phyloP scores from a whole-genome alignment of 2,329 filamentous ascomycete species.

The Arachnomyces sp. region DNA sequence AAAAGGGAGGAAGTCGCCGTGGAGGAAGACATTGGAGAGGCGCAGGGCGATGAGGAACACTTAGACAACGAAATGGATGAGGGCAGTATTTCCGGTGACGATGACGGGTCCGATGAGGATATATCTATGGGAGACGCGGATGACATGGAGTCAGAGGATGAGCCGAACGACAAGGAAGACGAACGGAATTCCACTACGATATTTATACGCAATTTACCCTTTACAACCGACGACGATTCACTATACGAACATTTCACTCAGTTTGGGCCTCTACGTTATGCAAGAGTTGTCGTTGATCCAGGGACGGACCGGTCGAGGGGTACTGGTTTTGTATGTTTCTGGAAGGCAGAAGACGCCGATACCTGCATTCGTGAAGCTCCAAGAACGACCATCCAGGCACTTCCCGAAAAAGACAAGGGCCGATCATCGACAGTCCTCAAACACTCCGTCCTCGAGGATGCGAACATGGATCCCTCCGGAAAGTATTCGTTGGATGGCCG shows the following conservation, averaged over 20 bases:
- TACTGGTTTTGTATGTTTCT: conserved; percentile 93
- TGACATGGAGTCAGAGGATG: conserved; percentile 34
- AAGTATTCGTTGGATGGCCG: conserved; percentile 86
- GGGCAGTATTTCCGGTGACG: conserved; percentile 27
- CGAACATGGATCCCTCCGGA: conserved; percentile 69
- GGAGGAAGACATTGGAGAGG: conserved; percentile 48
- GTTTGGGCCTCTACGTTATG: conserved; percentile 85
- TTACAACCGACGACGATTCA: conserved; percentile 71
- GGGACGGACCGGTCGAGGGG: conserved; percentile 79
- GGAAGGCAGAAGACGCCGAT: conserved; percentile 64
- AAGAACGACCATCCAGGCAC: conserved; percentile 35
- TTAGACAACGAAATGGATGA: conserved; percentile 36
- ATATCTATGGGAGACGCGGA: conserved; percentile 30
- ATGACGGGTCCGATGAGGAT: conserved; percentile 32
- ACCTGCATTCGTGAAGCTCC: conserved; percentile 70
- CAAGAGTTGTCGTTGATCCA: conserved; percentile 79
- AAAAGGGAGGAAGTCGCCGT: conserved; percentile 20
- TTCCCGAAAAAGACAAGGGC: conserved; percentile 33
- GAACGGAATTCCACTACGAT: conserved; percentile 62
- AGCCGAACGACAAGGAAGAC: conserved; percentile 38
- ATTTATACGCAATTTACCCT: conserved; percentile 91
- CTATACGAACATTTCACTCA: conserved; percentile 78
- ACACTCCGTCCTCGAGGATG: conserved; percentile 81
- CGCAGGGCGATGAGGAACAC: conserved; percentile 39
- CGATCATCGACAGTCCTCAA: conserved; percentile 46